Base-by-base conservation (phyloP, 1,284 basidiomycete species). In the Moesziomyces antarcticus region DNA sequence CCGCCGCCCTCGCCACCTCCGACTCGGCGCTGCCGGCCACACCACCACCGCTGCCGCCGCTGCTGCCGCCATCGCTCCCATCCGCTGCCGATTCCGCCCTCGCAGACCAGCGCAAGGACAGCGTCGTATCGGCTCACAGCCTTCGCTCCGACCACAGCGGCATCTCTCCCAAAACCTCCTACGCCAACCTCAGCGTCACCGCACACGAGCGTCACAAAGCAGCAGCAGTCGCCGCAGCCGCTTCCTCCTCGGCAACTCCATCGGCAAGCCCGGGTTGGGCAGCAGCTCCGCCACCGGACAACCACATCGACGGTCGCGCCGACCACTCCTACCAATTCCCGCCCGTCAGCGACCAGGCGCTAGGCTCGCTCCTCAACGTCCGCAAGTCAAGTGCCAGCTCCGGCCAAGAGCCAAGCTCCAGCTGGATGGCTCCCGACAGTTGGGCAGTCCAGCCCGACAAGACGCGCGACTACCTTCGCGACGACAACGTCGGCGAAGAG, bases 371-470 rank as follows among this genome's bases (percentile, higher is more conserved):
- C 6, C 59, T 76, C 45, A 60, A 44, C 30, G 50, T 70, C 21
- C 56, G 78, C 53, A 78, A 78, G 58, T 73, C 73, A 16, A 78
- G 73, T 40, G 73, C 76, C 40, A 64, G 67, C 53, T 73, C 75
- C 21, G 66, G 75, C 3, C 66, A 74, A n/a, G 67, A 58, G 52
- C 54, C 71, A 3, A 57, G 65, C 48, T 82, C 81, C 21, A 71
- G 76, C 42, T 84, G 82, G 82, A 73, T 75, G 73, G 81, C 82
- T 20, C 82, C 82, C 14, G 81, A 82, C 61, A 80, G 77, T 56
- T 84, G 82, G 82, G 82, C 82, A 20, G 82, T 84, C 21, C 79
- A 81, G 46, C 70, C 77, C 5, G 69, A 78, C 49, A 66, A 68
- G 53, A 55, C 63, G n/a, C 59, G 56, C 24, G 78, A 75, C 45